These are phyloP conservation scores for Flaveria linearis DNA, from an alignment of 129 eudicot species.

Conservation along the genomic window DNA sequence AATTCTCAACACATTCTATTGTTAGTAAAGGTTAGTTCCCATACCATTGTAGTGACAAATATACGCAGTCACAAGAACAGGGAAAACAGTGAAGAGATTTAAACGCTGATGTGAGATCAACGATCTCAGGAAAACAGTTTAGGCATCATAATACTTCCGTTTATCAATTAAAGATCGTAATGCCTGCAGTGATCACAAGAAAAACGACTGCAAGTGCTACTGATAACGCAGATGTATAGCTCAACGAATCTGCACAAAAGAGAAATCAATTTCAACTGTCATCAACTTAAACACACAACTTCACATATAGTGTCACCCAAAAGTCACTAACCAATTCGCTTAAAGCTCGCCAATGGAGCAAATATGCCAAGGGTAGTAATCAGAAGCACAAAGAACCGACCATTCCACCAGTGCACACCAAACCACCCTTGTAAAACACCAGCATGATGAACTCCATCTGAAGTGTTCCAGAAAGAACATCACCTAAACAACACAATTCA, in stretches of 20 bases:
- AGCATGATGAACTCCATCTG: slow-evolving; percentile 75
- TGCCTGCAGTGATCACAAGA: slow-evolving; percentile 79
- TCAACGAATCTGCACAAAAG: slow-evolving; percentile 78
- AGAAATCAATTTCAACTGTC: background rate
- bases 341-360: slow-evolving; percentile 88
- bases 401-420: slow-evolving; percentile 89
- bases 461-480: slow-evolving; percentile 94
- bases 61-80: slow-evolving; percentile 90
- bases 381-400: slow-evolving; percentile 72
- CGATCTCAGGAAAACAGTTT: slow-evolving; percentile 65
- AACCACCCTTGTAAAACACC: slow-evolving; percentile 98
- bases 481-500: slow-evolving; percentile 47
- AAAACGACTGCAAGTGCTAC: slow-evolving; percentile 90
- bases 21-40: background rate
- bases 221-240: slow-evolving; percentile 89
- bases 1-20: background rate
- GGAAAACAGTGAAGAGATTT: slow-evolving; percentile 90
- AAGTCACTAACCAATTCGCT: slow-evolving; percentile 78
- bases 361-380: slow-evolving; percentile 69
- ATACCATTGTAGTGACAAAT: slow-evolving; percentile 89
- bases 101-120: slow-evolving; percentile 55
- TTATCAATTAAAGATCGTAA: slow-evolving; percentile 60
- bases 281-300: background rate
- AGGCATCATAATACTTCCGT: slow-evolving; percentile 69
- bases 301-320: slow-evolving; percentile 9